Evolutionary conservation across 495 filamentous ascomycete genomes (phyloP), one percentile per base, ranked within the genome.

Genomic region (Lasiosphaeriaceae sp.): DNA sequence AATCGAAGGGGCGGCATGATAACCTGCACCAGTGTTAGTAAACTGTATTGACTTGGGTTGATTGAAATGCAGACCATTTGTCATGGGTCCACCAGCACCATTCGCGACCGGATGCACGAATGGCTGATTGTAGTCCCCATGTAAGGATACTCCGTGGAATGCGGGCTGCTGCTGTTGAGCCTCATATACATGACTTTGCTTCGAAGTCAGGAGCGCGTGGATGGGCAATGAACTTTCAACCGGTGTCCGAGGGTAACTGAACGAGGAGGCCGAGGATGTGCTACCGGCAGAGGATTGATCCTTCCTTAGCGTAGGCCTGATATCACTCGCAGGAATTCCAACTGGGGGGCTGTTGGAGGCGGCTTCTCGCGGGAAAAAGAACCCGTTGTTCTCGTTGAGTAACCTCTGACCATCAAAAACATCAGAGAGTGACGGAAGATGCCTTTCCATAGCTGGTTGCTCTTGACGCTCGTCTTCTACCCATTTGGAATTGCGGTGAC

Each of bases 221-320:
- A 80, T 78, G 14, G 77, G 75, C 23, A 80, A 52, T 11, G 73
- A 65, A 0, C 71, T 72, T 23, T 80, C 77, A 49, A 69, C 66
- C 6, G 74, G 70, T 12, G 75, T 74, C 47, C 76, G 71, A 1
- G 74, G 68, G 26, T 63, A 59, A n/a, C 64, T 51, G 47, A 56
- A 70, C 0, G 61, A 59, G 2, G 65, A 66, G 24, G 37, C 57
- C 9, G 74, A 71, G 2, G 74, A 71, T 12, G 65, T 47, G 43
- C 66, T 74, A n/a, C 66, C 71, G 4, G 48, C 56, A 19, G 67
- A 72, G 17, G 74, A 72, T 41, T 71, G 66, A 31, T 76, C 72
- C n/a, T 73, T 70, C n/a, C 66, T 71, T 20, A 72, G 41, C 23
- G 61, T 54, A 14, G 74, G 67, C 21, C 67, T 58, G 29, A 62